These are phyloP conservation scores for Gentiana dahurica DNA, from an alignment of 257 asterid species.

Conservation along the genomic window DNA sequence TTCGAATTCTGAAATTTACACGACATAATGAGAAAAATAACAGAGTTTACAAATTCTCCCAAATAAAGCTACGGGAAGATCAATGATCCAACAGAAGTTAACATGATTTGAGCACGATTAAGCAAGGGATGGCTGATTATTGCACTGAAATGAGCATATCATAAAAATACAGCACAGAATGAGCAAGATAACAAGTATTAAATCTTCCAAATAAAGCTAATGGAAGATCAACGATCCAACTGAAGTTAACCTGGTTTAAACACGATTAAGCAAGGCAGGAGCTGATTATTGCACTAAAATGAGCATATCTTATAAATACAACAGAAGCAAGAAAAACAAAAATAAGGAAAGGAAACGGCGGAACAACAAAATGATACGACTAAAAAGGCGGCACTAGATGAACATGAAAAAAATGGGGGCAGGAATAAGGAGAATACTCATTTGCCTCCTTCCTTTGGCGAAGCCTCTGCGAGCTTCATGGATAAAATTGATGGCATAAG, in stretches of 20 bases:
- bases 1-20: conserved; percentile 22
- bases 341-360: not conserved
- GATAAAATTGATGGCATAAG: conserved; percentile 13
- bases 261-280: not conserved
- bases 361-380: too few species aligned
- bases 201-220: not conserved
- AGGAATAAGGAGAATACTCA: conserved; percentile 20
- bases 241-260: not conserved
- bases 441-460: conserved; percentile 64
- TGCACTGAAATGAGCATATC: too few species aligned
- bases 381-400: too few species aligned
- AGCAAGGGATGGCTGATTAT: not conserved
- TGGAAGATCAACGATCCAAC: not conserved
- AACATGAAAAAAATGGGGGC: too few species aligned
- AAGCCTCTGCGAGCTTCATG: conserved; percentile 43
- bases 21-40: not conserved
- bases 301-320: too few species aligned
- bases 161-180: not conserved
- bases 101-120: too few species aligned
- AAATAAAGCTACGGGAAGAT: not conserved
- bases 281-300: too few species aligned
- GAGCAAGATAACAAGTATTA: not conserved
- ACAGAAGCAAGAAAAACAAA: not conserved
- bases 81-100: not conserved
- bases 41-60: conserved; percentile 1